These are phyloP conservation scores for Pseudogymnoascus sp. DNA, from an alignment of 2,329 filamentous ascomycete species.

Conservation along the genomic window DNA sequence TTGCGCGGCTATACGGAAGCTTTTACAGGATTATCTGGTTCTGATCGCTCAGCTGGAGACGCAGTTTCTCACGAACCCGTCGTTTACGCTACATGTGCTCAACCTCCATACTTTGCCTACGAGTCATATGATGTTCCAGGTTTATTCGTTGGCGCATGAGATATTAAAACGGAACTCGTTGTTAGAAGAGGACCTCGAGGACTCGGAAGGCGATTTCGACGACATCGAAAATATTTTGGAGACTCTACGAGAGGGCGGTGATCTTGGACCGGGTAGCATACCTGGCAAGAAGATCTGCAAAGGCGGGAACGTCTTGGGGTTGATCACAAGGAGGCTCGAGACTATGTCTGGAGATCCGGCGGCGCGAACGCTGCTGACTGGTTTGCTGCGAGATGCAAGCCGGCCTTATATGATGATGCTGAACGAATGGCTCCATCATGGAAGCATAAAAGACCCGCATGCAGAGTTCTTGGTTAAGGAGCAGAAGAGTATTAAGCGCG, in stretches of 20 bases:
- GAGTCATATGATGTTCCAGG: constrained; percentile 80
- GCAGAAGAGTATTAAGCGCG: constrained; percentile 86
- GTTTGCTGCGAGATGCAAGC: constrained; percentile 76
- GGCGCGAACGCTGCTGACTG: constrained; percentile 71
- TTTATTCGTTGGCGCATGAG: constrained; percentile 82
- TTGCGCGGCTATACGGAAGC: constrained; percentile 86
- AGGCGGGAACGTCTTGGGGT: constrained; percentile 85
- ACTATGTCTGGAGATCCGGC: constrained; percentile 91
- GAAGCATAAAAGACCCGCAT: constrained; percentile 88
- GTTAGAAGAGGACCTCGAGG: constrained; percentile 67
- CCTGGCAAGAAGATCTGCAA: constrained; percentile 88
- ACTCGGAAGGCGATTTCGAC: constrained; percentile 55
- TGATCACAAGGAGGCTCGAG: constrained; percentile 76
- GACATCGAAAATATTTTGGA: constrained; percentile 92
- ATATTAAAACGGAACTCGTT: constrained; percentile 81
- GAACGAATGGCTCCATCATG: constrained; percentile 97
- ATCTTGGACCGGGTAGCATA: constrained; percentile 68
- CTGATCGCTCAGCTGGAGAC: constrained; percentile 90
- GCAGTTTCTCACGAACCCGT: constrained; percentile 78
- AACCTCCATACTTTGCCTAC: constrained; percentile 88
- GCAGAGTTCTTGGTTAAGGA: constrained; percentile 92
- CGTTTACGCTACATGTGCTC: constrained; percentile 86
- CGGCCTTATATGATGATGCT: constrained; percentile 96
- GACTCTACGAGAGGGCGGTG: constrained; percentile 76
- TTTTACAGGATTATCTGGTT: constrained; percentile 87